These are phyloP conservation scores for Iris pallida DNA, from an alignment of 116 monocot species.

Conservation along the genomic window DNA sequence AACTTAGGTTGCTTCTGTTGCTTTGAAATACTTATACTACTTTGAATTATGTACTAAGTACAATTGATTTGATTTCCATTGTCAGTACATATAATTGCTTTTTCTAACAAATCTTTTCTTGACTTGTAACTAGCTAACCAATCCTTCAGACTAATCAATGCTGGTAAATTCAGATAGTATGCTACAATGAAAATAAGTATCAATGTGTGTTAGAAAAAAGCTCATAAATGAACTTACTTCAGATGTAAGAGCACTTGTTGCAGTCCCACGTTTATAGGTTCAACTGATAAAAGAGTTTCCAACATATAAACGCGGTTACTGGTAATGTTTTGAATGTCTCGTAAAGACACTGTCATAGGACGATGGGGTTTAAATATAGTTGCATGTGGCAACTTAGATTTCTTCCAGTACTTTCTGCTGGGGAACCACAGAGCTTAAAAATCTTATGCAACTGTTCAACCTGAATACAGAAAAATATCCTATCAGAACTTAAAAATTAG, in stretches of 20 bases:
- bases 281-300: conserved; percentile 75
- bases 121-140: too few species aligned
- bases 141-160: neutral
- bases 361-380: conserved; percentile 86
- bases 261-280: conserved; percentile 91
- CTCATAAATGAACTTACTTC: conserved; percentile 32
- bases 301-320: conserved; percentile 44
- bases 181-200: neutral
- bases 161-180: neutral
- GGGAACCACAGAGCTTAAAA: conserved; percentile 97
- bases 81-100: too few species aligned
- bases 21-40: too few species aligned
- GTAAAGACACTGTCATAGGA: conserved; percentile 63
- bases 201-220: neutral
- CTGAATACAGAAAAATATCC: conserved; percentile 24
- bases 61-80: too few species aligned
- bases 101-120: too few species aligned
- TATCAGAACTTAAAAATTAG: too few species aligned
- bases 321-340: conserved; percentile 58
- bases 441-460: conserved; percentile 94
- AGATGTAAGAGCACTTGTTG: conserved; percentile 67
- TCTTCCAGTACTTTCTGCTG: conserved; percentile 93
- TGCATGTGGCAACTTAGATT: conserved; percentile 85
- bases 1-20: too few species aligned
- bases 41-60: too few species aligned